These are phyloP conservation scores for Juncus effusus DNA, from an alignment of 176 grass and related monocot genomes.

Conservation along the genomic window DNA sequence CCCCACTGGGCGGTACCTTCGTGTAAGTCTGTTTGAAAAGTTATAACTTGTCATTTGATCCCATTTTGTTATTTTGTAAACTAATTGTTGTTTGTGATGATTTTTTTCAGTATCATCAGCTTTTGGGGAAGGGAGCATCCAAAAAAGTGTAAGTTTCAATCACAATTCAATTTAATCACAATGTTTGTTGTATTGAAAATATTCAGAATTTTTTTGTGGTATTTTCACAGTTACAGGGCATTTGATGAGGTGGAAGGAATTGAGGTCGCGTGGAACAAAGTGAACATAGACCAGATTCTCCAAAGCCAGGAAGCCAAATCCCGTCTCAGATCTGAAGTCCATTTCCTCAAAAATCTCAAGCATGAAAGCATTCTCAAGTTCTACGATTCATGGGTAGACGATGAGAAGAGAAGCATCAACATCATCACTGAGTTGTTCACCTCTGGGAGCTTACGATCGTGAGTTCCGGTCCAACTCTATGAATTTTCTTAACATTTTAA, in stretches of 20 bases:
- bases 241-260: conserved; percentile 92
- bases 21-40: conserved; percentile 42
- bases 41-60: neutral
- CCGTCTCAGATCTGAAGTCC: conserved; percentile 78
- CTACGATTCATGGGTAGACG: conserved; percentile 77
- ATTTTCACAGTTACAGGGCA: conserved; percentile 58
- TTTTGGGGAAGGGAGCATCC: conserved; percentile 84
- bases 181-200: too few relatives aligned
- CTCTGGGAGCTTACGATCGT: conserved; percentile 80
- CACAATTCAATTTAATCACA: conserved; percentile 2
- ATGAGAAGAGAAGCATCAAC: conserved; percentile 76
- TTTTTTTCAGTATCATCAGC: conserved; percentile 64
- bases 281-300: conserved; percentile 70
- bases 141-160: conserved; percentile 80
- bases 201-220: too few relatives aligned
- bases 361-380: conserved; percentile 91
- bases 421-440: conserved; percentile 95
- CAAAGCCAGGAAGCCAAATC: conserved; percentile 59
- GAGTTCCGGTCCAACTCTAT: conserved; percentile 27
- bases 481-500: too few relatives aligned
- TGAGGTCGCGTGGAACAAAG: conserved; percentile 96
- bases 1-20: conserved; percentile 74
- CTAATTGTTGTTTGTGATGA: conserved; percentile 6
- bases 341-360: conserved; percentile 85
- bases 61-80: neutral